Evolutionary conservation across 2,329 filamentous ascomycete species (phyloP).

Genomic region (Pyricularia sp.): DNA sequence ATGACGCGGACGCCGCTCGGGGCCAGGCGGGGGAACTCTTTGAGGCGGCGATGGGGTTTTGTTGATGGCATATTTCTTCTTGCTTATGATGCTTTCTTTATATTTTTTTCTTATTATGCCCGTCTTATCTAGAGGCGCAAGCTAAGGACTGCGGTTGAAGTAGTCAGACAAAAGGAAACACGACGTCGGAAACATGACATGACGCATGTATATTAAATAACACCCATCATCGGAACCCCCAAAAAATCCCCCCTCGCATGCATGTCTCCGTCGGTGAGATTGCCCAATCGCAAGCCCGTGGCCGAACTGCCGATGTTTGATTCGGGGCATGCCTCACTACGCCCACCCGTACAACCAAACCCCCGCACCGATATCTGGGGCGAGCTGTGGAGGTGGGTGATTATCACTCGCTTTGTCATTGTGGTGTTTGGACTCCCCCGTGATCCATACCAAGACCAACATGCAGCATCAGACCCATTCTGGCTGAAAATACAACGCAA

Average conservation of each 20-base stretch:
- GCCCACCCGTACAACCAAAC: not conserved
- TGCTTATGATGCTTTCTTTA: not conserved
- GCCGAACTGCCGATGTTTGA: not conserved
- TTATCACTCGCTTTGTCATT: not conserved
- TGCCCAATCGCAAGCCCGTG: not conserved
- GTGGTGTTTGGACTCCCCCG: not conserved
- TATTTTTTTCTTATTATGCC: not conserved
- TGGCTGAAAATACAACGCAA: too few species aligned
- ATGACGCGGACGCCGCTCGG: slow-evolving; percentile 34
- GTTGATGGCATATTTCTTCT: not conserved
- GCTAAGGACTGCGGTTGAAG: not conserved
- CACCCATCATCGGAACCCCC: not conserved
- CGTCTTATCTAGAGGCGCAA: too few species aligned
- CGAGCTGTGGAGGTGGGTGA: not conserved
- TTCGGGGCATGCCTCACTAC: not conserved
- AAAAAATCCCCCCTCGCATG: not conserved
- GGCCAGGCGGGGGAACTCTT: slow-evolving; percentile 15
- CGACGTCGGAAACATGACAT: not conserved
- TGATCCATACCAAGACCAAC: not conserved
- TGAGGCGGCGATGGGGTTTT: not conserved
- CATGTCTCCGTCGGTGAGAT: not conserved
- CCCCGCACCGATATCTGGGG: not conserved
- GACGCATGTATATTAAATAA: not conserved
- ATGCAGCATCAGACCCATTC: not conserved
- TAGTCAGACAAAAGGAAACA: not conserved